Evolutionary conservation across 257 asterid genomes (phyloP), one percentile per base, ranked within the genome.

Genomic region (Primulina eburnea): DNA sequence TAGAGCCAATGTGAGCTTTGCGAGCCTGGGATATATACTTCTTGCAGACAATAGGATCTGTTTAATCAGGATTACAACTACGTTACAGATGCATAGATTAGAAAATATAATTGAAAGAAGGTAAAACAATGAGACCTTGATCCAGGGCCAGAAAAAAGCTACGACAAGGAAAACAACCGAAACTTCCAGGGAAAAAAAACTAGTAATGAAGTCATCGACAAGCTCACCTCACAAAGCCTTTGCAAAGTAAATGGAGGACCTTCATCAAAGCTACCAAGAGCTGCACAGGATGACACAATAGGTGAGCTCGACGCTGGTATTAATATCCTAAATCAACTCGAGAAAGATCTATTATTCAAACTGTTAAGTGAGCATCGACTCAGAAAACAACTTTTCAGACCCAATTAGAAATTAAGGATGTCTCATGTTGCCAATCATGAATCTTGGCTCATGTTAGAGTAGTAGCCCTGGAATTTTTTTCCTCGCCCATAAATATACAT

Each of bases 231-330:
- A 76, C 97, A 90, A 52, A 93, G 92, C 85, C 98, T 90, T 77
- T 90, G 98, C 81, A 93, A 76, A 16, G 98, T 93, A 82, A 93
- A 93, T 4, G 98, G 98, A 72, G 98, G 98, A 68, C 98, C 98
- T 70, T 87, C 92, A 62, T 78, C 85, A 82, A 93, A 93, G 85
- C 86, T 78, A 50, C 78, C 78, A 76, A 93, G 90, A 84, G 93
- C 98, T 93, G 95, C 85, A 78, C 62, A 73, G 66, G 17, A 35
- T 40, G 20, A 70, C 21, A 38, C 43, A 43, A 67, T 18, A 67
- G 17, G 53, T 75, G 61, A 30, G 64, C 29, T 75, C 64, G 52
- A 29, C 21, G 2, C 12, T 9, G 14, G 24, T 60, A 21, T 55
- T 57, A 14, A 40, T 17, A 17, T 56, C 65, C 60, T 60, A 65